Conservation (phyloP, 305 asterid species). For the Solanum hybrid region DNA sequence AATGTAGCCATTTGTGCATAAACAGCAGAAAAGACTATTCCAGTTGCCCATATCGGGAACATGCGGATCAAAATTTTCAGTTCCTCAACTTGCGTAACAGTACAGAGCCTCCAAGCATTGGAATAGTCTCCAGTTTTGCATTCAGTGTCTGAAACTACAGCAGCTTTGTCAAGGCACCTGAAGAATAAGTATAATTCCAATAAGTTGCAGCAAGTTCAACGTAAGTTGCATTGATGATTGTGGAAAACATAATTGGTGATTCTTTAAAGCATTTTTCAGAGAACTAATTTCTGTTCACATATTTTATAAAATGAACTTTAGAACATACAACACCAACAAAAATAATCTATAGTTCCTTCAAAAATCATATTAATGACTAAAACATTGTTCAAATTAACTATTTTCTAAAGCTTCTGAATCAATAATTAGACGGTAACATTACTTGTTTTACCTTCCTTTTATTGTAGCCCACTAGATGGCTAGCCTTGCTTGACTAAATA, state of each 20-base stretch:
- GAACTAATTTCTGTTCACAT: neutral
- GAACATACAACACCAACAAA: neutral
- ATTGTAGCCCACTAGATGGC: neutral
- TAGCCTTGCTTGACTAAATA: neutral
- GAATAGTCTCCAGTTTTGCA: conserved; percentile 39
- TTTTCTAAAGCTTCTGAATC: neutral
- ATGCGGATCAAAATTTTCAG: conserved; percentile 75
- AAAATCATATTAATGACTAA: neutral
- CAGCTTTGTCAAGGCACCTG: conserved; percentile 92
- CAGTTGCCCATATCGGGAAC: conserved; percentile 94
- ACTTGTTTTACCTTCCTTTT: neutral
- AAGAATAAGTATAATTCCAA: neutral
- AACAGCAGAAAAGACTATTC: conserved; percentile 73
- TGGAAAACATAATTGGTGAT: neutral
- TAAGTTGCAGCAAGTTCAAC: neutral
- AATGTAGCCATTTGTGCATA: conserved; percentile 87
- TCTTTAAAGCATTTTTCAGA: neutral
- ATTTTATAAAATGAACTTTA: neutral
- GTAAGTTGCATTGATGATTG: neutral
- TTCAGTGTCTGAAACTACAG: conserved; percentile 45
- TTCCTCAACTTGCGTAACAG: conserved; percentile 87
- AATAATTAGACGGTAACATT: neutral
- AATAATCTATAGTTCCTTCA: neutral
- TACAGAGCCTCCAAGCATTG: conserved; percentile 76
- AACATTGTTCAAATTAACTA: neutral